Conservation (phyloP, 108 stramenopile species). For the Chaetoceros tenuissimus region DNA sequence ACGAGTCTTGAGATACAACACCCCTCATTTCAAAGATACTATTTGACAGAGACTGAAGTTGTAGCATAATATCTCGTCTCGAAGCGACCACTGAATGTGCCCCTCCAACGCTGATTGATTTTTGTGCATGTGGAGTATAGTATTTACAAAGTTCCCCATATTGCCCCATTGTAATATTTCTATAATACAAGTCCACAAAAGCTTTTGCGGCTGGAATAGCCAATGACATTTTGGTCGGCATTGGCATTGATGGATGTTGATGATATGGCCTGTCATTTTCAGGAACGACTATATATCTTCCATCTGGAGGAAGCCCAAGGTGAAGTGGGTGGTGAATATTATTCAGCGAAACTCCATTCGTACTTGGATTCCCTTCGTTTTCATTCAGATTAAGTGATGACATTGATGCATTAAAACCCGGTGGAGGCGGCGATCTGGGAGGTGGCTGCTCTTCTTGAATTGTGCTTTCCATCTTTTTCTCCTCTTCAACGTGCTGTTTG, state of each 20-base stretch:
- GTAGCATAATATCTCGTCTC: slow-evolving; percentile 32
- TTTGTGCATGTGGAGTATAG: slow-evolving; percentile 44
- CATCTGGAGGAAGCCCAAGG: slow-evolving; percentile 7
- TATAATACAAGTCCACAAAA: slow-evolving; percentile 48
- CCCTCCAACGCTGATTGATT: slow-evolving; percentile 65
- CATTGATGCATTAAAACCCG: background rate
- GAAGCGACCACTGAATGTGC: slow-evolving; percentile 55
- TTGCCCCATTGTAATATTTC: slow-evolving; percentile 23
- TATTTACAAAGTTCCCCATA: slow-evolving; percentile 37
- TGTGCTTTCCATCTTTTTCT: no score
- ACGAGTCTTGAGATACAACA: slow-evolving; percentile 49
- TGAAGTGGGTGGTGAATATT: no score
- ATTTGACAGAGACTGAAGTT: slow-evolving; percentile 46
- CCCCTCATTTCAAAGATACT: slow-evolving; percentile 41
- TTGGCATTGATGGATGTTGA: slow-evolving; percentile 13
- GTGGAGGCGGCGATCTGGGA: background rate
- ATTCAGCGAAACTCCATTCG: no score
- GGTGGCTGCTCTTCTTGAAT: no score
- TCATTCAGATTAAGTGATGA: background rate
- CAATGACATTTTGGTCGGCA: slow-evolving; percentile 11
- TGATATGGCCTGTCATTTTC: slow-evolving; percentile 15
- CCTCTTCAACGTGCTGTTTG: no score
- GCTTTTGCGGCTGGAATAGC: slow-evolving; percentile 36
- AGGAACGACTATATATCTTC: slow-evolving; percentile 29
- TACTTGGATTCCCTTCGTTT: no score